Evolutionary conservation across 2,329 filamentous ascomycete genomes (phyloP).

Genomic region (Onygenales sp.): DNA sequence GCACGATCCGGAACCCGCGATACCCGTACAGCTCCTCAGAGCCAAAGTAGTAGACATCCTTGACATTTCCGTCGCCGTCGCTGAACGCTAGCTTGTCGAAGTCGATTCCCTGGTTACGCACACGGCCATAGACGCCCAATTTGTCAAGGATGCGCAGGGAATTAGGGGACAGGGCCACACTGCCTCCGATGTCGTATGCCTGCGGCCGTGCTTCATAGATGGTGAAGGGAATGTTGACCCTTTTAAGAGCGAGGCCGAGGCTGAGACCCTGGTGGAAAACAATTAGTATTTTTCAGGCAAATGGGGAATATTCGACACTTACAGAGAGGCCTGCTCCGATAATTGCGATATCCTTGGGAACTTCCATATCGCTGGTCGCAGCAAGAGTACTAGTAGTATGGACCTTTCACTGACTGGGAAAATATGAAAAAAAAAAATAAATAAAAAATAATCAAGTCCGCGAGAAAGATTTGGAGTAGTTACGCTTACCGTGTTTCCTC

Average conservation of each 20-base stretch:
- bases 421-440: neutral
- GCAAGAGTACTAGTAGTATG: neutral
- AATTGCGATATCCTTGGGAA: neutral
- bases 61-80: conserved; percentile 26
- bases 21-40: conserved; percentile 42
- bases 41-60: conserved; percentile 40
- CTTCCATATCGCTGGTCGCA: neutral
- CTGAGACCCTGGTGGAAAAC: conserved; percentile 35
- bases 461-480: no score
- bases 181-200: conserved; percentile 42
- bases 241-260: conserved; percentile 46
- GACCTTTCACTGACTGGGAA: neutral
- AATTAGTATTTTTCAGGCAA: neutral
- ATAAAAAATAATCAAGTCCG: no score
- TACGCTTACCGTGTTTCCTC: no score
- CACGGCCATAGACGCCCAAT: conserved; percentile 39
- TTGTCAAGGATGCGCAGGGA: conserved; percentile 45
- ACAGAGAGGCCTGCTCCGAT: neutral
- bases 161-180: conserved; percentile 52
- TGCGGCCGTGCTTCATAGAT: conserved; percentile 44
- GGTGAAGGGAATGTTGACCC: conserved; percentile 39
- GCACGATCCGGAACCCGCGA: conserved; percentile 45
- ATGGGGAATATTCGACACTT: neutral
- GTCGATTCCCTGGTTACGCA: conserved; percentile 39
- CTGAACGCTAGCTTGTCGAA: conserved; percentile 44